Conservation (phyloP, 192 early-diverging fungal genomes). For the Rhizophagus prolifer region DNA sequence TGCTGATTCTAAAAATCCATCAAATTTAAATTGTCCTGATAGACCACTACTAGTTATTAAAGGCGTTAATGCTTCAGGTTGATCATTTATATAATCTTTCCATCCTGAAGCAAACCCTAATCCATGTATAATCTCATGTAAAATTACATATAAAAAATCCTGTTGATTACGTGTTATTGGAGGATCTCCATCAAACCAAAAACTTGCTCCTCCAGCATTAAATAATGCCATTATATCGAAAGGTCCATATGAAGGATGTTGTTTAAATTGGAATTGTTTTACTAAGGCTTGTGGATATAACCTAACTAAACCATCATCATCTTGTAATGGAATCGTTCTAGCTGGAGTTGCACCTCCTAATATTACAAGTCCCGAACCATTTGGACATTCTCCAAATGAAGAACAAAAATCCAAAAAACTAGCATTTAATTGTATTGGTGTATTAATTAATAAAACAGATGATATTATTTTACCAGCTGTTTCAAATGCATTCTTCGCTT, state of each 20-base stretch:
- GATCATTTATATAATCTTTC: constrained; percentile 27
- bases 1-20: constrained; percentile 33
- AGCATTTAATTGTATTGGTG: constrained; percentile 39
- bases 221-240: constrained; percentile 44
- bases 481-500: constrained; percentile 33
- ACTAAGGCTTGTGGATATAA: constrained; percentile 47
- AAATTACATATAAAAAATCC: constrained; percentile 38
- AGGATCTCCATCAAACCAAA: constrained; percentile 34
- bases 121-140: constrained; percentile 46
- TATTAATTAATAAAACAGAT: constrained; percentile 26
- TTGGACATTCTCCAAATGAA: not conserved
- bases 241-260: constrained; percentile 31
- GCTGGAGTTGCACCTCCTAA: constrained; percentile 39
- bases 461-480: constrained; percentile 37
- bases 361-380: not conserved
- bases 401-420: constrained; percentile 38
- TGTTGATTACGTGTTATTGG: constrained; percentile 30
- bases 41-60: not conserved
- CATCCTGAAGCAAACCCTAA: constrained; percentile 43
- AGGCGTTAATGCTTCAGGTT: not conserved
- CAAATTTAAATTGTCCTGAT: not conserved
- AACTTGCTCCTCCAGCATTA: constrained; percentile 33
- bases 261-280: constrained; percentile 37
- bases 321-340: constrained; percentile 36
- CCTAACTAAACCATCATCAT: constrained; percentile 39